Evolutionary conservation across 208 protist species (phyloP).

Genomic region (Leptomonas pyrrhocoris): DNA sequence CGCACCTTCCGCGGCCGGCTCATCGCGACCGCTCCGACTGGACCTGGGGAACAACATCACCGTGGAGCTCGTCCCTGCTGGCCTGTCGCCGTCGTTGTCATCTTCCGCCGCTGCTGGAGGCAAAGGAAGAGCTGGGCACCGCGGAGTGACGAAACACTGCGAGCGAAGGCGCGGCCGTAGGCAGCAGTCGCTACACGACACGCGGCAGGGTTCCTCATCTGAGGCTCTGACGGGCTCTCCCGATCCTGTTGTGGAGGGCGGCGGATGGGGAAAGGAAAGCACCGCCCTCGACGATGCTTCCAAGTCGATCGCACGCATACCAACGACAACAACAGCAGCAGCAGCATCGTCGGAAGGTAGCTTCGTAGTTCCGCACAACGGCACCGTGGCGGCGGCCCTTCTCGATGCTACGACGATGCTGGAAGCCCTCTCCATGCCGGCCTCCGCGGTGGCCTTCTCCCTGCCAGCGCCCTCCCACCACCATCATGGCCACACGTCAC

Average conservation of each 20-base stretch:
- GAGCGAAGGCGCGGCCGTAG: no score
- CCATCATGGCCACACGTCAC: neutral
- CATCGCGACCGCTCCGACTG: neutral
- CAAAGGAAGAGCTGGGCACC: no score
- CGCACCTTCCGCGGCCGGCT: neutral
- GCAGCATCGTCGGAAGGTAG: neutral
- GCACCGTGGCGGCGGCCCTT: conserved; percentile 8
- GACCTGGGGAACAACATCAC: conserved; percentile 29
- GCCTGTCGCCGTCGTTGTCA: neutral
- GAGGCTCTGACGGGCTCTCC: no score
- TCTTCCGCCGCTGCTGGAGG: neutral
- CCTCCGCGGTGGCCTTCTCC: conserved; percentile 6
- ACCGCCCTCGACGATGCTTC: no score
- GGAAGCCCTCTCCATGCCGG: conserved; percentile 12
- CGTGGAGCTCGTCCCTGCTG: neutral
- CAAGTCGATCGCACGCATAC: neutral
- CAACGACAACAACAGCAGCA: neutral
- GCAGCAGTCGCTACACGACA: no score
- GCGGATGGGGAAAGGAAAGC: no score
- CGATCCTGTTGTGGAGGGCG: no score
- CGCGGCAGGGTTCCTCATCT: no score
- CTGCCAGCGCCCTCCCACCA: neutral
- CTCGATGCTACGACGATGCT: conserved; percentile 15
- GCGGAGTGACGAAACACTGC: no score
- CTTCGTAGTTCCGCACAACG: conserved; percentile 11